Evolutionary conservation across 257 asterid species (phyloP).

Genomic region (Solanum chiquidenum): DNA sequence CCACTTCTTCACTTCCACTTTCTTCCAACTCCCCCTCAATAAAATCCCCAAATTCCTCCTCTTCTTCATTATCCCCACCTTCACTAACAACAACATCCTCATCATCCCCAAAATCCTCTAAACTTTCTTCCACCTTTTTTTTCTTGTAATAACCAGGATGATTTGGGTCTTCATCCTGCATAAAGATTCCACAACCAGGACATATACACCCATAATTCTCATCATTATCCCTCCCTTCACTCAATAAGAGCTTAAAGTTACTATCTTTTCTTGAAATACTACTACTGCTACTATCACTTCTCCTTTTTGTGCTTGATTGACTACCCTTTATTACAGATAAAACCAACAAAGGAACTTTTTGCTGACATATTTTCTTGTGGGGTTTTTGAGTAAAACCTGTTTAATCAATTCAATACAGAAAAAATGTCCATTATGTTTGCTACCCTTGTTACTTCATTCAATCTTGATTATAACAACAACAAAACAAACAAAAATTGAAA

Average conservation of each 20-base stretch:
- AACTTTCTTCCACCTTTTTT: conserved; percentile 22
- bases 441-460: background rate
- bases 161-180: conserved; percentile 84
- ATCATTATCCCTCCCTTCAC: conserved; percentile 83
- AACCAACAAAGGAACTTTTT: conserved; percentile 7
- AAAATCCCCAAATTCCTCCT: conserved; percentile 15
- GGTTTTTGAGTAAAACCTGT: conserved; percentile 28
- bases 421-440: background rate
- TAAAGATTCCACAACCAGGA: conserved; percentile 91
- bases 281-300: conserved; percentile 19
- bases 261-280: conserved; percentile 30
- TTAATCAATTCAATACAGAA: background rate
- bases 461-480: background rate
- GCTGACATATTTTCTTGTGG: conserved; percentile 9
- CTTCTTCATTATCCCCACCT: conserved; percentile 27
- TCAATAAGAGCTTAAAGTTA: conserved; percentile 40
- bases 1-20: conserved; percentile 12
- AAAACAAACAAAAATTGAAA: background rate
- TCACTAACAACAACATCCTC: conserved; percentile 34
- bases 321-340: conserved; percentile 25
- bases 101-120: conserved; percentile 16
- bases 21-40: conserved; percentile 13
- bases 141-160: conserved; percentile 65
- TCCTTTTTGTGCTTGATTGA: conserved; percentile 31
- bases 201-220: conserved; percentile 61